Conservation (phyloP, 805 yeast genomes). For the Tetrapisispora arboricola region DNA sequence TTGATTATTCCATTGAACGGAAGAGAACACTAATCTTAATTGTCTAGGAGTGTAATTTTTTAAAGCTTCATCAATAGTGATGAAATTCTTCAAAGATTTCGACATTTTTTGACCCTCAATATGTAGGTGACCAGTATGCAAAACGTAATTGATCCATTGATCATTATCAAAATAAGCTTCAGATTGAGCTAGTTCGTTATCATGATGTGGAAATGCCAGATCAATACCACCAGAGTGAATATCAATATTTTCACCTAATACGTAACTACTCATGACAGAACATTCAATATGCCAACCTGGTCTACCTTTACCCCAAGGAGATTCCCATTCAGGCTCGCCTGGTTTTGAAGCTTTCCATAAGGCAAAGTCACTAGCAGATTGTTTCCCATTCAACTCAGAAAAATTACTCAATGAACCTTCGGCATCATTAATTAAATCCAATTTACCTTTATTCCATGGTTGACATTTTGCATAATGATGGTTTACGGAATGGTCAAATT, state of each 20-base stretch:
- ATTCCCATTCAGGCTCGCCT: conserved; percentile 93
- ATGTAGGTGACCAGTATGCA: conserved; percentile 96
- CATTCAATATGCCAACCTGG: conserved; percentile 99
- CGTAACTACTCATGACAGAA: conserved; percentile 94
- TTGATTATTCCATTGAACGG: conserved; percentile 86
- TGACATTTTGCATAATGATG: conserved; percentile 93
- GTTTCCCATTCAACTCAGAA: conserved; percentile 46
- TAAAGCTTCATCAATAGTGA: conserved; percentile 87
- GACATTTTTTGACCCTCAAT: conserved; percentile 99
- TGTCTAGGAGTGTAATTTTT: conserved; percentile 64
- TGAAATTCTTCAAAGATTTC: conserved; percentile 87
- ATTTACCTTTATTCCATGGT: conserved; percentile 94
- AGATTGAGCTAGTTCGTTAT: conserved; percentile 93
- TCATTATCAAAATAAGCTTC: conserved; percentile 83
- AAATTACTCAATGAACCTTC: conserved; percentile 68
- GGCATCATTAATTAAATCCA: conserved; percentile 81
- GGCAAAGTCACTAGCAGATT: conserved; percentile 79
- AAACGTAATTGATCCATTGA: conserved; percentile 95
- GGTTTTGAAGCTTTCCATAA: conserved; percentile 94
- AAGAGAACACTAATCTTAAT: conserved; percentile 80
- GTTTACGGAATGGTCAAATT: conserved; percentile 58
- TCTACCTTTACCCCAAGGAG: conserved; percentile 95
- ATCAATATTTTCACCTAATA: conserved; percentile 75
- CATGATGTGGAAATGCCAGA: conserved; percentile 97
- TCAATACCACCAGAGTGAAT: conserved; percentile 97